These are phyloP conservation scores for Zelonia costaricensis DNA, from an alignment of 208 protist species.

Conservation along the genomic window DNA sequence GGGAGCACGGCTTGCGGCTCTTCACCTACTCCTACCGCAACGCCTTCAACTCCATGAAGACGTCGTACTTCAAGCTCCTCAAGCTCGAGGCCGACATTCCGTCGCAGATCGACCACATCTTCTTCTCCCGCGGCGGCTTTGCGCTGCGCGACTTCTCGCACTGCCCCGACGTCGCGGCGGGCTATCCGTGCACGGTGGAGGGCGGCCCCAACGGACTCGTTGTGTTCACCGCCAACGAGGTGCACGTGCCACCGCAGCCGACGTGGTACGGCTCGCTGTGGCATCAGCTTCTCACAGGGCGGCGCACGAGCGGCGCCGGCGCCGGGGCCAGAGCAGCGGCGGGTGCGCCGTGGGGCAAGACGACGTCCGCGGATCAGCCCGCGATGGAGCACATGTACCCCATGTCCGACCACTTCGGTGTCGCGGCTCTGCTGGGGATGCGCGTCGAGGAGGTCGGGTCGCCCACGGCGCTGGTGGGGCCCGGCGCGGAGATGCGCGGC, in stretches of 20 bases:
- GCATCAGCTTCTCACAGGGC: slow-evolving; percentile 26
- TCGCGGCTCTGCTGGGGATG: slow-evolving; percentile 65
- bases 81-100: slow-evolving; percentile 74
- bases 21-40: slow-evolving; percentile 80
- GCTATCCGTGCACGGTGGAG: slow-evolving; percentile 39
- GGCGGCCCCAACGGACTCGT: slow-evolving; percentile 61
- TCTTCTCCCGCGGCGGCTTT: slow-evolving; percentile 56
- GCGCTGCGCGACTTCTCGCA: slow-evolving; percentile 55
- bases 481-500: neutral
- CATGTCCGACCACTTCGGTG: slow-evolving; percentile 88
- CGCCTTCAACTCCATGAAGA: slow-evolving; percentile 74
- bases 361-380: no score
- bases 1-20: slow-evolving; percentile 22
- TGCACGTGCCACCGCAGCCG: slow-evolving; percentile 25
- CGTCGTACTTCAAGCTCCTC: slow-evolving; percentile 79
- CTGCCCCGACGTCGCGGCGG: slow-evolving; percentile 63
- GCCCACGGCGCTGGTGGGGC: neutral
- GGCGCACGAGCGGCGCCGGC: neutral
- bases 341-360: neutral
- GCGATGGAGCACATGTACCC: slow-evolving; percentile 41
- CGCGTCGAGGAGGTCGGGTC: slow-evolving; percentile 11
- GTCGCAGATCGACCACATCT: slow-evolving; percentile 88
- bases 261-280: slow-evolving; percentile 14
- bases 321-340: neutral
- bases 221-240: slow-evolving; percentile 76